Percentiles rank a stretch among this genome's conserved stretches.
Conservation (phyloP, 192 early-diverging fungal species). For the Coemansia javaensis region DNA sequence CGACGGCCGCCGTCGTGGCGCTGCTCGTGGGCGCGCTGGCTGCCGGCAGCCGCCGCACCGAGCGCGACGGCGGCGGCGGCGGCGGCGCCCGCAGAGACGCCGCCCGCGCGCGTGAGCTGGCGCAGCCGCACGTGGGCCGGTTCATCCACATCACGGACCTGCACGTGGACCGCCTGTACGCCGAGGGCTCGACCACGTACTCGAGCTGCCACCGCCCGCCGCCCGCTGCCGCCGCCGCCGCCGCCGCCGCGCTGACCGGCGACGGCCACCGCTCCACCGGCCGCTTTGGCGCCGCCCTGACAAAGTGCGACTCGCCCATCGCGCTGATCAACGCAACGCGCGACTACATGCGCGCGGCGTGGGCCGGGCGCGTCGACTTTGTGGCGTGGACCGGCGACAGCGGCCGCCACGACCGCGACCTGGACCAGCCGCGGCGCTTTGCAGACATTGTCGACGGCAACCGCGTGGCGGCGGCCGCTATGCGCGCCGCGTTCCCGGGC, state of each 20-base stretch:
- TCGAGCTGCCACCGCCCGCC: constrained; percentile 54
- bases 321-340: constrained; percentile 54
- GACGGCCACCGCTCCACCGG: constrained; percentile 43
- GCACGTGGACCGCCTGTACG: constrained; percentile 61
- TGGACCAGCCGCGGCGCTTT: constrained; percentile 55
- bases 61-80: too few relatives aligned
- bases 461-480: constrained; percentile 31
- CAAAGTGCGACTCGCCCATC: constrained; percentile 60
- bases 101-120: too few relatives aligned
- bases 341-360: constrained; percentile 48
- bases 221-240: constrained; percentile 7
- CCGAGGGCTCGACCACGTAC: constrained; percentile 47
- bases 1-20: too few relatives aligned
- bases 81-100: too few relatives aligned
- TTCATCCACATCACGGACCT: constrained; percentile 72
- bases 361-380: constrained; percentile 56
- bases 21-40: too few relatives aligned
- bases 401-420: constrained; percentile 68
- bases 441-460: constrained; percentile 61
- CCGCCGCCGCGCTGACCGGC: not conserved
- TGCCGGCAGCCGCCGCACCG: too few relatives aligned
- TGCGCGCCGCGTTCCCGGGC: constrained; percentile 47
- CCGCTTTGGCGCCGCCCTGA: constrained; percentile 51
- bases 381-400: constrained; percentile 71
- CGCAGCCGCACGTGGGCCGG: constrained; percentile 34